These are phyloP conservation scores for Croton laevigatus DNA, from an alignment of 441 rosid genomes.

Conservation along the genomic window DNA sequence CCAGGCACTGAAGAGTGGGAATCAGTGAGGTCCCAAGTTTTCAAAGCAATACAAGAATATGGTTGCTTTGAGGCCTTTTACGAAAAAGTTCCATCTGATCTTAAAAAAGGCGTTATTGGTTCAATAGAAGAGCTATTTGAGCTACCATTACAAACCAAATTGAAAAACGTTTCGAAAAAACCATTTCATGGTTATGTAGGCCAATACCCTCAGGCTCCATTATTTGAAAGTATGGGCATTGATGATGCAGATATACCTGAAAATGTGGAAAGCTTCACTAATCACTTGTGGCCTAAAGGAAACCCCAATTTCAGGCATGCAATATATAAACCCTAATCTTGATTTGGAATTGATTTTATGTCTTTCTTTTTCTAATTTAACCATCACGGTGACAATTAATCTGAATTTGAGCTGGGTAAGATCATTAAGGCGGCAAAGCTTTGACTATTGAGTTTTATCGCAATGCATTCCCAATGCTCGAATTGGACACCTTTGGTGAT, in stretches of 20 bases:
- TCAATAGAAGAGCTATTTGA: conserved; percentile 31
- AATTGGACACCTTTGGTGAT: no score
- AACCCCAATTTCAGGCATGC: conserved; percentile 18
- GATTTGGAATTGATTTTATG: neutral
- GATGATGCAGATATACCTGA: conserved; percentile 23
- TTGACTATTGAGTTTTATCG: no score
- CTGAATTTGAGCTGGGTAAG: no score
- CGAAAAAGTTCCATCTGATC: conserved; percentile 17
- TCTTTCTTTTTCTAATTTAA: neutral
- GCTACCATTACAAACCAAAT: conserved; percentile 33
- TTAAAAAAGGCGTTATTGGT: conserved; percentile 22
- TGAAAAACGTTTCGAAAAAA: conserved; percentile 26
- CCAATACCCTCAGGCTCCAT: conserved; percentile 28
- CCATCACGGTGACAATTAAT: no score
- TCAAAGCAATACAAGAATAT: conserved; percentile 27
- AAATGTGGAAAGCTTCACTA: conserved; percentile 19
- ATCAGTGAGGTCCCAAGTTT: conserved; percentile 25
- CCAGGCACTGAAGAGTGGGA: conserved; percentile 29
- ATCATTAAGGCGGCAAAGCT: no score
- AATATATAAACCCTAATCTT: no score
- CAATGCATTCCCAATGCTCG: no score
- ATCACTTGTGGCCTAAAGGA: conserved; percentile 32
- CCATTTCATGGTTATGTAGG: conserved; percentile 38
- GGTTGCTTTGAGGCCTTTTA: conserved; percentile 40
- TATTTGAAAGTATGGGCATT: conserved; percentile 36